Conservation (phyloP, 768 basidiomycete genomes). For the Macrolepiota albuminosa region DNA sequence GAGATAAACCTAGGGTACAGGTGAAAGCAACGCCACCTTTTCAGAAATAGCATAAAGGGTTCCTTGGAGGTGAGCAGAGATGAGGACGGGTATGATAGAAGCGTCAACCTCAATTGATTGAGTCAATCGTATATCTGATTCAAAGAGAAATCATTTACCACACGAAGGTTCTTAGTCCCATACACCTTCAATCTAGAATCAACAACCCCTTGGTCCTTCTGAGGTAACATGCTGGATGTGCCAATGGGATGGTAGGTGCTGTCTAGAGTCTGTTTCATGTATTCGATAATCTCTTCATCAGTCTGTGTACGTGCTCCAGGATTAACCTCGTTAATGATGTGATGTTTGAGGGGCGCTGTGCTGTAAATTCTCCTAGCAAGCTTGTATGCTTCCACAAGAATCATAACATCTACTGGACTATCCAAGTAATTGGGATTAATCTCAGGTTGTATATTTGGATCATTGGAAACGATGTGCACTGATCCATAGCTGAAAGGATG, state of each 20-base stretch:
- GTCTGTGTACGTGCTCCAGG: background rate
- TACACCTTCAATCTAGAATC: slow-evolving; percentile 30
- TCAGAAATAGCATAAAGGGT: slow-evolving; percentile 19
- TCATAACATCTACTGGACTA: slow-evolving; percentile 18
- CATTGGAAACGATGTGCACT: slow-evolving; percentile 22
- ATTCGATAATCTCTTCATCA: slow-evolving; percentile 2
- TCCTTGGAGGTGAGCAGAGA: slow-evolving; percentile 12
- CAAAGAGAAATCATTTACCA: slow-evolving; percentile 19
- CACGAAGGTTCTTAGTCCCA: slow-evolving; percentile 29
- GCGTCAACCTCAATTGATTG: slow-evolving; percentile 14
- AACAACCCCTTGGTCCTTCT: slow-evolving; percentile 29
- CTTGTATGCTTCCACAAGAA: slow-evolving; percentile 19
- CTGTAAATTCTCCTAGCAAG: slow-evolving; percentile 12
- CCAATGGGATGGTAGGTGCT: slow-evolving; percentile 4
- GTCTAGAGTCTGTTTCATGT: background rate
- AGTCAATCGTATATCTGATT: background rate
- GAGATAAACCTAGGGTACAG: slow-evolving; percentile 13
- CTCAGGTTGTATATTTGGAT: slow-evolving; percentile 12
- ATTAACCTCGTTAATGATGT: background rate
- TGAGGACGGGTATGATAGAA: slow-evolving; percentile 15
- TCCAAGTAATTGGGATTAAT: slow-evolving; percentile 17
- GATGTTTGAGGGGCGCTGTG: background rate
- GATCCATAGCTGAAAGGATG: slow-evolving; percentile 38
- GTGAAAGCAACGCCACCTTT: slow-evolving; percentile 8
- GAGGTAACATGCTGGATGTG: slow-evolving; percentile 5